Base-by-base conservation (phyloP, 192 early-diverging fungal species). In the Coemansia sp. region DNA sequence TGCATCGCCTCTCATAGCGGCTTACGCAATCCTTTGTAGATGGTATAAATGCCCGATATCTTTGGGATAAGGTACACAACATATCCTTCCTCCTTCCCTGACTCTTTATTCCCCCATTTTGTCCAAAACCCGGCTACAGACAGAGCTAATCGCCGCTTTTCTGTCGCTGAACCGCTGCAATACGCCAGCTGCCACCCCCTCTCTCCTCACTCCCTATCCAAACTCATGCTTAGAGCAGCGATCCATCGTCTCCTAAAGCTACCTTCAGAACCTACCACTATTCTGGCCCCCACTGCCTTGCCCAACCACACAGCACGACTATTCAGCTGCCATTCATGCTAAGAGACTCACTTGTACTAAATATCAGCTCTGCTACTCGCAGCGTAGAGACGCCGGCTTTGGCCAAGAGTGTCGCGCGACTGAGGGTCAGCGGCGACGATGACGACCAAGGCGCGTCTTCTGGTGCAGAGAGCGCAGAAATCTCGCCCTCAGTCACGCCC, bases 381-480 rank as follows among this genome's bases (percentile, higher is more conserved):
- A 19, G 17, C 51, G 17, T 71, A 74, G 56, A 74, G 24, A 31
- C 43, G 12, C 37, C 49, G 9, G 47, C 59, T 2, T 15, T 46
- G 3, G 37, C 58, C 25, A 82, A 73, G 57, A 70, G 67, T 2
- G 38, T 82, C n/a, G 59, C 45, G 17, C 63, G 56, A 53, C 74
- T 82, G 25, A 70, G 57, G 53, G 63, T 74, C 25, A 24, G 70
- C 53, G 46, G 40, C 64, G 20, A 62, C 22, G 12, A 60, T 67
- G 27, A 71, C 62, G 43, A 79, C 86, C 40, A 68, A 74, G 6
- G 59, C 71, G 24, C 73, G 69, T 19, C 36, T 61, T 25, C 47
- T 1, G 56, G 56, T 1, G 36, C 35, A 38, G 56, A 58, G 19
- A 58, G 56, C 10, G 12, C 41, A 36, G 60, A 59, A 38, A 40